Evolutionary conservation across 768 basidiomycete species (phyloP).

Genomic region (Russula sp.): DNA sequence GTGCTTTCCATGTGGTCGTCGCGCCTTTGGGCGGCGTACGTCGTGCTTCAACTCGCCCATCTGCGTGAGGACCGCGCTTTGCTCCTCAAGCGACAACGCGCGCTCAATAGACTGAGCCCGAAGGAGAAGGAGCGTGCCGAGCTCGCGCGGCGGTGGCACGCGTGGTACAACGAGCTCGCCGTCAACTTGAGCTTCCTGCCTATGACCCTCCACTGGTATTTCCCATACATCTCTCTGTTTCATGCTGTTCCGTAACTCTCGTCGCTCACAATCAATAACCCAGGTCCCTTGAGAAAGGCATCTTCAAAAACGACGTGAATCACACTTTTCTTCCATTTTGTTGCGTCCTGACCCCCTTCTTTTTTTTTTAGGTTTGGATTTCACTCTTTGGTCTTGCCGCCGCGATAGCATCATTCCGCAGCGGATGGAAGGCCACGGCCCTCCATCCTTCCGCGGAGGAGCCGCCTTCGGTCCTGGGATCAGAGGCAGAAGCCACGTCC

Average conservation of each 20-base stretch:
- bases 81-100: constrained; percentile 46
- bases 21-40: constrained; percentile 76
- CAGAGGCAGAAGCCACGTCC: neutral
- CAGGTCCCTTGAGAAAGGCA: constrained; percentile 19
- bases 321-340: neutral
- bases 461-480: neutral
- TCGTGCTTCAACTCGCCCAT: constrained; percentile 69
- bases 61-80: constrained; percentile 60
- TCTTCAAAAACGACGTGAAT: constrained; percentile 20
- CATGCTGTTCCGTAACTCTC: neutral
- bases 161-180: constrained; percentile 63
- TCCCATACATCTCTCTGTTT: neutral
- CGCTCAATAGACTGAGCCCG: constrained; percentile 30
- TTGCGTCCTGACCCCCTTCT: neutral
- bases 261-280: neutral
- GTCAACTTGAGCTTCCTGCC: constrained; percentile 76
- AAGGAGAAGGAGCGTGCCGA: constrained; percentile 44
- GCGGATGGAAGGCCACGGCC: constrained; percentile 18
- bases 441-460: neutral
- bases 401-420: constrained; percentile 18
- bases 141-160: constrained; percentile 51
- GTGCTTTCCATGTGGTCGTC: constrained; percentile 61
- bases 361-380: constrained; percentile 6
- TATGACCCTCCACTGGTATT: constrained; percentile 76
- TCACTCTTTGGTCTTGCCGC: constrained; percentile 16